A percentile compares a stretch with the other conserved stretches of the same genome.
phyloP scores from a whole-genome alignment of 495 filamentous ascomycete species.

The Xylaria flabelliformis region DNA sequence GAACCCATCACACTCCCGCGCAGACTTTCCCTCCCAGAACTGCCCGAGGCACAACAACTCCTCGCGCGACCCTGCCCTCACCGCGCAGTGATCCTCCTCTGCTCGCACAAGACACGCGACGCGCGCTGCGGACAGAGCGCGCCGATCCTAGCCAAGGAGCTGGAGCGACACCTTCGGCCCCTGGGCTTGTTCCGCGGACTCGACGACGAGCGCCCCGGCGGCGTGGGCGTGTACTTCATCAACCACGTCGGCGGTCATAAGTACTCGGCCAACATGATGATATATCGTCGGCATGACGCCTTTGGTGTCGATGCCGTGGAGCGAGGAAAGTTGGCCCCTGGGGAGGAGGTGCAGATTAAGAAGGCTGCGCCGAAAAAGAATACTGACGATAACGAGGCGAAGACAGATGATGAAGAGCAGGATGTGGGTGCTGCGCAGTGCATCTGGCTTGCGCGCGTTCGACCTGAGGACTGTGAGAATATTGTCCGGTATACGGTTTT shows the following conservation, averaged over 20 bases:
- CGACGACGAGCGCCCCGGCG: constrained; percentile 83
- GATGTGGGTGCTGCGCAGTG: constrained; percentile 76
- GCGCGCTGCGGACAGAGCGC: constrained; percentile 94
- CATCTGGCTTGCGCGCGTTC: constrained; percentile 90
- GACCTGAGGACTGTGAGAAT: constrained; percentile 93
- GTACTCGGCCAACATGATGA: constrained; percentile 88
- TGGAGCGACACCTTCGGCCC: constrained; percentile 86
- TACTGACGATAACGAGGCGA: constrained; percentile 26
- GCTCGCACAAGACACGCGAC: constrained; percentile 90
- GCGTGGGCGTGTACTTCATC: constrained; percentile 94
- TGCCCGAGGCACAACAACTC: constrained; percentile 56
- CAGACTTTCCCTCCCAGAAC: constrained; percentile 64
- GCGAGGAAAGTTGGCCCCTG: constrained; percentile 45
- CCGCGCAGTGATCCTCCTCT: constrained; percentile 85
- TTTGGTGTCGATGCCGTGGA: constrained; percentile 58
- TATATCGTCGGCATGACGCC: constrained; percentile 75
- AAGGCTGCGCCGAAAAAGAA: constrained; percentile 11
- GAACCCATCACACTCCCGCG: constrained; percentile 42
- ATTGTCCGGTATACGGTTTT: constrained; percentile 88
- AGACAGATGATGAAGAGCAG: constrained; percentile 29
- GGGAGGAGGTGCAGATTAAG: constrained; percentile 31
- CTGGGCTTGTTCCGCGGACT: constrained; percentile 86
- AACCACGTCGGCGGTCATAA: constrained; percentile 96
- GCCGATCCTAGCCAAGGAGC: constrained; percentile 81
- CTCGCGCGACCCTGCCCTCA: constrained; percentile 77